Evolutionary conservation across 192 early-diverging fungal species (phyloP).

Genomic region (Coemansia sp.): DNA sequence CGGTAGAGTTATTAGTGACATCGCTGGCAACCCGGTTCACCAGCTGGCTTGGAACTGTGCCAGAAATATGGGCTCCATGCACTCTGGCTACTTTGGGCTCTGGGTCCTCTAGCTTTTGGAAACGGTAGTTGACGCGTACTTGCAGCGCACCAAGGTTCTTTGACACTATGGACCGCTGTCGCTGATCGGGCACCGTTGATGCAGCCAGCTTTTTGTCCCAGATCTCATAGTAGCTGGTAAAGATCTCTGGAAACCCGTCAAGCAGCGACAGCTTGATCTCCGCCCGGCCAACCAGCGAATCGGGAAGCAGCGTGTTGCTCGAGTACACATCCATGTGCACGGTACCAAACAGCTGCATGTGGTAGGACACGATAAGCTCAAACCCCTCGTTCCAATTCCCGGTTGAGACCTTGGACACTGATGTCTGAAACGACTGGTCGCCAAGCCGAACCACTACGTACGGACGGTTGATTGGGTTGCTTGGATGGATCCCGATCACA

Average conservation of each 20-base stretch:
- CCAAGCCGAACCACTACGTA: constrained; percentile 67
- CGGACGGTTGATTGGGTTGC: constrained; percentile 58
- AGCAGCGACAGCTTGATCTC: constrained; percentile 65
- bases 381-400: constrained; percentile 75
- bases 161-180: constrained; percentile 55
- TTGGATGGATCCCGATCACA: constrained; percentile 60
- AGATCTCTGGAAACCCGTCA: constrained; percentile 65
- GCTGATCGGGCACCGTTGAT: constrained; percentile 62
- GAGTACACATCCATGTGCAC: constrained; percentile 71
- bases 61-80: constrained; percentile 38
- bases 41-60: constrained; percentile 37
- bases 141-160: constrained; percentile 70
- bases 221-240: constrained; percentile 74
- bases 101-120: constrained; percentile 56
- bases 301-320: constrained; percentile 59
- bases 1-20: constrained; percentile 14
- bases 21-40: constrained; percentile 21
- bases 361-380: constrained; percentile 66
- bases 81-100: constrained; percentile 42
- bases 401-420: constrained; percentile 55
- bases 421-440: constrained; percentile 66
- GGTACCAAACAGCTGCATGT: constrained; percentile 74
- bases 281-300: constrained; percentile 65
- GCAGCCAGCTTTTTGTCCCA: constrained; percentile 69
- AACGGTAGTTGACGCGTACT: constrained; percentile 66